Base-by-base conservation (phyloP, 2,329 filamentous ascomycete genomes). In the Westerdykella ornata region DNA sequence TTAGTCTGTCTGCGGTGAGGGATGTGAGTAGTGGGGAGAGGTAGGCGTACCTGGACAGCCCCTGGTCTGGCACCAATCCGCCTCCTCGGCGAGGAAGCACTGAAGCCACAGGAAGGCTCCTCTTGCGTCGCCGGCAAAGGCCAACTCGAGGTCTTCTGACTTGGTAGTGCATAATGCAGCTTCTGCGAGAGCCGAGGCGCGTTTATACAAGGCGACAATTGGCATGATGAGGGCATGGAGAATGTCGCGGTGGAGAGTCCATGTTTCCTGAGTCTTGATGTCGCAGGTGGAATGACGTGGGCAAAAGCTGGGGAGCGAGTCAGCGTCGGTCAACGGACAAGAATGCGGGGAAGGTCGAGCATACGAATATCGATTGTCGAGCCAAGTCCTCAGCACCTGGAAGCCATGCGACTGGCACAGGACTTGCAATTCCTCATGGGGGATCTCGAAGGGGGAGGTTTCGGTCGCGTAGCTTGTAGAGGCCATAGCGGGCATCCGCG, bases 61-160 rank as follows among this genome's bases (percentile, higher is more conserved):
- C 18, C 69, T 61, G 2, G 74, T 77, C 43, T 71, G 63, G 51
- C 74, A 77, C 75, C 76, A 80, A 46, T 78, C 73, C 44, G 73
- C 71, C 48, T 77, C 75, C 38, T 78, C 75, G 9, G 65, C 67
- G 16, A 80, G 58, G 44, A 80, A 77, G 59, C 75, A 79, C 46
- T 78, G 73, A 28, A 81, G 66, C 70, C 75, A 80, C 39, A 78
- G 63, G 53, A 77, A 80, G 1, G 77, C 75, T 44, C 71, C 71
- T 34, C 77, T 71, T 3, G 76, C 76, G 39, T 76, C 72, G 4
- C 74, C 74, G 1, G 71, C 68, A 56, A 78, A 80, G 2, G 76
- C 77, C 32, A 75, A 69, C 52, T 80, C 77, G 4, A 76, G 68
- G 42, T 80, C 76, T 41, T 72, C 68, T 13, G 68, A 66, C 43